Conservation (phyloP, 140 eudicot species). For the Oenanthe javanica region DNA sequence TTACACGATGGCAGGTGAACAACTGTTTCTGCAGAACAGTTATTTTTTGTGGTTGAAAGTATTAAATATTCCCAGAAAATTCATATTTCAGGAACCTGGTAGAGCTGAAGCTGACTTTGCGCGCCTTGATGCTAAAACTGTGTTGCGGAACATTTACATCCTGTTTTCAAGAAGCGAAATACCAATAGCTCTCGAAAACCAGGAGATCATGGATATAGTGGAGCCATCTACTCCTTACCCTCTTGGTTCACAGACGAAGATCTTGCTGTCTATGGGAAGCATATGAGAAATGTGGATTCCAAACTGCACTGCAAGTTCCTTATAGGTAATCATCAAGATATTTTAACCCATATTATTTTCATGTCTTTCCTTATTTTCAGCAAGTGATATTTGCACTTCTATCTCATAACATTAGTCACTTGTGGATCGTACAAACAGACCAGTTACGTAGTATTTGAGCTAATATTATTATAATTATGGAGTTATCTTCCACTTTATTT, state of each 20-base stretch:
- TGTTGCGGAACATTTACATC: constrained; percentile 40
- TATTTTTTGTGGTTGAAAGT: background rate
- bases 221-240: constrained; percentile 52
- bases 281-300: constrained; percentile 54
- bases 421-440: no score
- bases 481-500: no score
- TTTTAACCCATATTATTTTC: background rate
- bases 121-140: constrained; percentile 43
- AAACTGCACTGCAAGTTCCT: constrained; percentile 58
- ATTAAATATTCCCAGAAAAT: background rate
- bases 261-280: constrained; percentile 39
- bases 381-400: background rate
- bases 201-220: constrained; percentile 74
- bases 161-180: constrained; percentile 53
- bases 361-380: background rate
- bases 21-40: background rate
- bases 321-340: constrained; percentile 42
- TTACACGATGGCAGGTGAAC: constrained; percentile 46
- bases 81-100: constrained; percentile 38
- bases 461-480: no score
- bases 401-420: background rate
- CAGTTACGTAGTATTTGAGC: background rate
- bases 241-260: constrained; percentile 74
- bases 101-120: constrained; percentile 71
- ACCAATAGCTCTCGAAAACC: constrained; percentile 57